Percentiles rank a stretch among this genome's conserved stretches.
Conservation (phyloP, 805 yeast genomes). For the Nematodospora valgi region DNA sequence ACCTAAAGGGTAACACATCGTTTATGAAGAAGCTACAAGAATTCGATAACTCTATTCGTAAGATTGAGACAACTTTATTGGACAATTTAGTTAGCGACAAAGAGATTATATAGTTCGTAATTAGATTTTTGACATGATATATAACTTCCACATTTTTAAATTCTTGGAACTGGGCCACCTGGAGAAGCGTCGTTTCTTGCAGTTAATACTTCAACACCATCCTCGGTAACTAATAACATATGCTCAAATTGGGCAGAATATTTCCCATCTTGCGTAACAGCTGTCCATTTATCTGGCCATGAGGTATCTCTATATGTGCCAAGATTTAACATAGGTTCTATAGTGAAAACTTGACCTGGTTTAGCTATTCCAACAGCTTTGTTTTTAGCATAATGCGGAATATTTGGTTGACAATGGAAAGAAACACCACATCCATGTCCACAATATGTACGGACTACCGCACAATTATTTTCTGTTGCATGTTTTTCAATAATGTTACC, state of each 20-base stretch:
- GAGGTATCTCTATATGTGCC: slow-evolving; percentile 77
- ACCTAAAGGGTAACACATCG: slow-evolving; percentile 11
- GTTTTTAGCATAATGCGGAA: slow-evolving; percentile 92
- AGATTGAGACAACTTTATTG: slow-evolving; percentile 21
- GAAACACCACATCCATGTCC: slow-evolving; percentile 90
- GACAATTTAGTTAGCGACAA: slow-evolving; percentile 19
- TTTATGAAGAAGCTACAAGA: slow-evolving; percentile 21
- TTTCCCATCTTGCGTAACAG: slow-evolving; percentile 86
- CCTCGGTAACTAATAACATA: slow-evolving; percentile 86
- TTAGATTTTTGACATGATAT: not conserved
- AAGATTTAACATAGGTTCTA: slow-evolving; percentile 93
- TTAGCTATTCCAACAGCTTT: slow-evolving; percentile 91
- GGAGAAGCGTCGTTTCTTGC: slow-evolving; percentile 80
- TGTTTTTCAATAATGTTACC: slow-evolving; percentile 88
- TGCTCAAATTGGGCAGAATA: slow-evolving; percentile 94
- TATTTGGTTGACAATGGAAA: slow-evolving; percentile 89
- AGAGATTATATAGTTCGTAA: slow-evolving; percentile 11
- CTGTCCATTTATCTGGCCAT: slow-evolving; percentile 99
- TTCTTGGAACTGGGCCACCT: slow-evolving; percentile 77
- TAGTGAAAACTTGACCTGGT: slow-evolving; percentile 95
- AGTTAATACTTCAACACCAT: slow-evolving; percentile 86
- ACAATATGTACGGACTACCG: slow-evolving; percentile 85
- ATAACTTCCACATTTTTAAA: slow-evolving; percentile 15
- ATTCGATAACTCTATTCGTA: slow-evolving; percentile 19
- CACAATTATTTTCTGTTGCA: slow-evolving; percentile 72